phyloP scores from a whole-genome alignment of 2,329 filamentous ascomycete genomes.

The Stagonosporopsis cucurbitacearum region DNA sequence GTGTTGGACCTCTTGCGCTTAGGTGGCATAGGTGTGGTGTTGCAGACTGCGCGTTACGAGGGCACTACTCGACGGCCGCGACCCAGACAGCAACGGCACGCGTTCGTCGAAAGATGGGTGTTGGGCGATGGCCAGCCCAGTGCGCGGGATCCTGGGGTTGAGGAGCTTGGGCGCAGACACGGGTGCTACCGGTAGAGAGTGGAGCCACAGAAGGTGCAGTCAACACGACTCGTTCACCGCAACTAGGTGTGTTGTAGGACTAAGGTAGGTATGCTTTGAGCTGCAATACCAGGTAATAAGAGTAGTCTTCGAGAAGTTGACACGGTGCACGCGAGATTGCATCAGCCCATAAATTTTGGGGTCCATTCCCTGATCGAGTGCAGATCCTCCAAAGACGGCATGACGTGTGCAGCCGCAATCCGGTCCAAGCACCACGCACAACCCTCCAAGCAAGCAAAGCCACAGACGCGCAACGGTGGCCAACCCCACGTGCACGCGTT shows the following conservation, averaged over 20 bases:
- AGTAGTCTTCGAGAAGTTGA: slow-evolving; percentile 15
- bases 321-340: slow-evolving; percentile 26
- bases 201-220: neutral
- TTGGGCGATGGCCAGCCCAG: slow-evolving; percentile 4
- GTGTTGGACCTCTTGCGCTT: slow-evolving; percentile 83
- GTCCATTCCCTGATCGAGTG: slow-evolving; percentile 34
- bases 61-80: neutral
- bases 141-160: slow-evolving; percentile 10
- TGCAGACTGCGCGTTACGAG: neutral
- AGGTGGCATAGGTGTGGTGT: slow-evolving; percentile 46
- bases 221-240: neutral
- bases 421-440: slow-evolving; percentile 9
- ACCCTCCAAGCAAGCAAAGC: slow-evolving; percentile 4
- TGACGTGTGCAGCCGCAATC: slow-evolving; percentile 26
- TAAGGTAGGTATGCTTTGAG: neutral
- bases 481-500: slow-evolving; percentile 26
- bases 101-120: neutral
- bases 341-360: slow-evolving; percentile 32
- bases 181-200: slow-evolving; percentile 2
- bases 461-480: neutral
- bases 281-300: neutral
- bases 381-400: slow-evolving; percentile 29
- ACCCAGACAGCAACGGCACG: slow-evolving; percentile 3
- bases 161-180: slow-evolving; percentile 14
- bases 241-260: neutral